These are phyloP conservation scores for Cladochytrium replicatum DNA, from an alignment of 192 early-diverging fungal species.

Conservation along the genomic window DNA sequence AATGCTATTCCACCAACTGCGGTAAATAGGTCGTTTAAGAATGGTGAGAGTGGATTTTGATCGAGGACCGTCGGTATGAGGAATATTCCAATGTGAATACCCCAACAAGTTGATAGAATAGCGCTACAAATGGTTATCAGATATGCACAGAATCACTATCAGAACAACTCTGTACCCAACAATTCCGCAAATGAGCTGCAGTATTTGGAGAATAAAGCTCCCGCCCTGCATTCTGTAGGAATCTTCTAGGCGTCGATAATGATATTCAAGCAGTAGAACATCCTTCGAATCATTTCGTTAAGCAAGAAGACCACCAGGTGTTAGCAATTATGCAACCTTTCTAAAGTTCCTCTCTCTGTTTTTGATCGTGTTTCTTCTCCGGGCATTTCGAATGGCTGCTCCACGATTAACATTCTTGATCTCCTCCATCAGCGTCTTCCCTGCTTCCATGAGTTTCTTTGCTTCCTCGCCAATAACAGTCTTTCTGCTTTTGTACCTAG, in stretches of 20 bases:
- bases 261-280: slow-evolving; percentile 44
- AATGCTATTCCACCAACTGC: slow-evolving; percentile 36
- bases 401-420: slow-evolving; percentile 29
- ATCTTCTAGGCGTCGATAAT: slow-evolving; percentile 46
- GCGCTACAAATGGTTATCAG: slow-evolving; percentile 22
- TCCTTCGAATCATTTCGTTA: slow-evolving; percentile 19
- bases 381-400: no score
- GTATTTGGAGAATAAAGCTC: slow-evolving; percentile 36
- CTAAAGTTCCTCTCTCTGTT: slow-evolving; percentile 40
- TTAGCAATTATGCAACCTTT: no score
- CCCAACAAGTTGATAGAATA: slow-evolving; percentile 42
- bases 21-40: slow-evolving; percentile 45
- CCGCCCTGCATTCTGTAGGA: slow-evolving; percentile 42
- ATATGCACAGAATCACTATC: background rate
- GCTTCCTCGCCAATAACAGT: slow-evolving; percentile 41
- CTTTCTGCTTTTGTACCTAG: slow-evolving; percentile 38
- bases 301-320: background rate
- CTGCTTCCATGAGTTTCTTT: slow-evolving; percentile 37
- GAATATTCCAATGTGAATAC: slow-evolving; percentile 47
- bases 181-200: slow-evolving; percentile 30
- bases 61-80: slow-evolving; percentile 30
- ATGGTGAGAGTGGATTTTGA: slow-evolving; percentile 26
- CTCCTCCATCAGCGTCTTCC: slow-evolving; percentile 34
- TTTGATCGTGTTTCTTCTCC: slow-evolving; percentile 23
- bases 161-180: slow-evolving; percentile 29